A percentile compares a stretch with the other conserved stretches of the same genome.
phyloP scores from a whole-genome alignment of 2,329 filamentous ascomycete species.

The Zarea fungicola region DNA sequence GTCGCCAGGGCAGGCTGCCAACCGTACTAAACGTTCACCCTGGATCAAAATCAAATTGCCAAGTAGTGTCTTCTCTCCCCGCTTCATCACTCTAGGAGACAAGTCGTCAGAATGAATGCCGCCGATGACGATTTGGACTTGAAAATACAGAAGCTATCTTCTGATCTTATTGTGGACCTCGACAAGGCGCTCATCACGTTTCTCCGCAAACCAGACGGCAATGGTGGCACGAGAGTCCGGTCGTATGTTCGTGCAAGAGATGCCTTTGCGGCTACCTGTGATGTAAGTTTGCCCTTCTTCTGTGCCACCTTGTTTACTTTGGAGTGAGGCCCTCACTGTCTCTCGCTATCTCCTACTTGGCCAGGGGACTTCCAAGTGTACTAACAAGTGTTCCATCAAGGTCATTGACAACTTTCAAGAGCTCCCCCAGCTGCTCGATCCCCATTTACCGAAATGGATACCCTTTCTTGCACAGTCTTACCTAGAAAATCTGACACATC shows the following conservation, averaged over 20 bases:
- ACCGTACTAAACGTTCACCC: background rate
- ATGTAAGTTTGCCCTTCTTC: constrained; percentile 40
- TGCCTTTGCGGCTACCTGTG: constrained; percentile 40
- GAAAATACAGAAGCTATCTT: constrained; percentile 56
- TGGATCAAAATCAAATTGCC: background rate
- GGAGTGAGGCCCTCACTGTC: too few relatives aligned
- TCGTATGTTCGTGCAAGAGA: constrained; percentile 46
- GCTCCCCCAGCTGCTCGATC: constrained; percentile 87
- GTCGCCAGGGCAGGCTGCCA: background rate
- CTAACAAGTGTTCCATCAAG: constrained; percentile 28
- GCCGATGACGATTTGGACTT: constrained; percentile 56
- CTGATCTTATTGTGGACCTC: constrained; percentile 55
- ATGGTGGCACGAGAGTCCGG: constrained; percentile 37
- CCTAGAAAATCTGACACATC: constrained; percentile 55
- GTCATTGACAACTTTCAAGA: constrained; percentile 88
- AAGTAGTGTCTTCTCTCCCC: too few relatives aligned
- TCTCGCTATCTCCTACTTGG: too few relatives aligned
- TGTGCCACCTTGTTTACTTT: too few relatives aligned
- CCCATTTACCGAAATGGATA: constrained; percentile 70
- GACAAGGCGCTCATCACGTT: constrained; percentile 47
- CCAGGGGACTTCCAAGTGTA: constrained; percentile 15
- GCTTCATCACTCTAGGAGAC: too few relatives aligned
- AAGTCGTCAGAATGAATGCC: constrained; percentile 47
- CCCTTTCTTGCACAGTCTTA: constrained; percentile 72
- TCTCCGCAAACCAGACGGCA: constrained; percentile 46